Base-by-base conservation (phyloP, 2,329 filamentous ascomycete genomes). In the Cladosporium austrohemisphaericum region DNA sequence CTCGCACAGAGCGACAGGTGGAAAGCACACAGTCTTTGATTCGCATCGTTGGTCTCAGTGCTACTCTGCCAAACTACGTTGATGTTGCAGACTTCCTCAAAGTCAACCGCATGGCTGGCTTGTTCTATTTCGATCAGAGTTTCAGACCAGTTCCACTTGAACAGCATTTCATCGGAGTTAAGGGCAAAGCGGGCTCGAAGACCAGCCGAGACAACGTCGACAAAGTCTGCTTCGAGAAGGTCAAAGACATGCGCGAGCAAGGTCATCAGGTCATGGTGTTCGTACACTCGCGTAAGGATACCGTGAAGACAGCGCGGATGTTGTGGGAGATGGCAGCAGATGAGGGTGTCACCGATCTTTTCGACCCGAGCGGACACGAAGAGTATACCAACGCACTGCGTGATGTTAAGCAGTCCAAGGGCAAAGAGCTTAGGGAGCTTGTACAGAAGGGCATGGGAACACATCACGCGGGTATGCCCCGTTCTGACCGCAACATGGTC, bases 211-310 rank as follows among this genome's bases (percentile, higher is more conserved):
- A 96, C 29, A 97, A 97, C 57, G 74, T 98, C 22, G 93, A 98
- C 59, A 78, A 78, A 19, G 84, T 89, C 2, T 83, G 89, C 0
- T 98, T 94, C 64, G 91, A 97, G 57, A 99, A 99, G 65, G 90
- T 96, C 38, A 85, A 84, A 58, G 86, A 93, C 45, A 96, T 98
- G 91, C 76, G 98, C 3, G 82, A 90, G 63, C 75, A 77, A 51
- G 91, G 88, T n/a, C 93, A 99, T 62, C 93, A 98, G 67, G 80
- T 98, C 57, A 98, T 99, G 94, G 92, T 99, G 0, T 98, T 99
- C 67, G 94, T 98, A 9, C 94, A 98, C 67, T 96, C 92, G 1
- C 80, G 93, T 20, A 91, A 95, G 65, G 94, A 99, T 60, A 98
- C 94, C 0, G 82, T 95, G 57, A 80, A 86, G 54, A 94, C 92